Conservation (phyloP, 2,329 filamentous ascomycete genomes). For the Proliferodiscus dingleyae region DNA sequence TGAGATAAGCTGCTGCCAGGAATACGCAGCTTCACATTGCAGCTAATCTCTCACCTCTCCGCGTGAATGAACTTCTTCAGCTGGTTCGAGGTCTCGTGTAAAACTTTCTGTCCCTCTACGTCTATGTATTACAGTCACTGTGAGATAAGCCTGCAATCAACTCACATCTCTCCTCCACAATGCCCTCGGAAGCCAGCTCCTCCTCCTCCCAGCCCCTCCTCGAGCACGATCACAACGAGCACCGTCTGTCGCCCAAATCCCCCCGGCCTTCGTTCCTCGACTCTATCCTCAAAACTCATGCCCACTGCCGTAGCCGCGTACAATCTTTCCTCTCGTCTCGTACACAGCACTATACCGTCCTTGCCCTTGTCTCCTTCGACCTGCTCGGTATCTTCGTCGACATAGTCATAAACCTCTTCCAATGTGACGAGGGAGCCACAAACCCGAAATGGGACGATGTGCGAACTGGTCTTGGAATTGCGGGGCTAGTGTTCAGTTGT, state of each 20-base stretch:
- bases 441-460: conserved; percentile 33
- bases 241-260: not conserved
- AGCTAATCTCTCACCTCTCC: too few species aligned
- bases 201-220: conserved; percentile 18
- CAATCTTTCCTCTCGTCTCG: conserved; percentile 37
- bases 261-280: not conserved
- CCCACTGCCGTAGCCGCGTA: conserved; percentile 11
- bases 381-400: conserved; percentile 48
- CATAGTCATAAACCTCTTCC: conserved; percentile 45
- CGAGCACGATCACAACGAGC: not conserved
- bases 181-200: conserved; percentile 10
- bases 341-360: conserved; percentile 44
- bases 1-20: too few species aligned
- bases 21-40: too few species aligned
- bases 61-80: too few species aligned
- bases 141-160: too few species aligned
- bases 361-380: conserved; percentile 45
- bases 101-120: too few species aligned
- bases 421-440: conserved; percentile 37
- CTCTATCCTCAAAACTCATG: conserved; percentile 5
- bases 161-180: conserved; percentile 3
- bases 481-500: conserved; percentile 56
- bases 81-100: too few species aligned
- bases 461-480: conserved; percentile 41
- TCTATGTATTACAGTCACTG: too few species aligned